Percentiles rank a stretch among this genome's conserved stretches.
These are phyloP conservation scores for Aspergillus terreus DNA, from an alignment of 2,329 filamentous ascomycete genomes.

Conservation along the genomic window DNA sequence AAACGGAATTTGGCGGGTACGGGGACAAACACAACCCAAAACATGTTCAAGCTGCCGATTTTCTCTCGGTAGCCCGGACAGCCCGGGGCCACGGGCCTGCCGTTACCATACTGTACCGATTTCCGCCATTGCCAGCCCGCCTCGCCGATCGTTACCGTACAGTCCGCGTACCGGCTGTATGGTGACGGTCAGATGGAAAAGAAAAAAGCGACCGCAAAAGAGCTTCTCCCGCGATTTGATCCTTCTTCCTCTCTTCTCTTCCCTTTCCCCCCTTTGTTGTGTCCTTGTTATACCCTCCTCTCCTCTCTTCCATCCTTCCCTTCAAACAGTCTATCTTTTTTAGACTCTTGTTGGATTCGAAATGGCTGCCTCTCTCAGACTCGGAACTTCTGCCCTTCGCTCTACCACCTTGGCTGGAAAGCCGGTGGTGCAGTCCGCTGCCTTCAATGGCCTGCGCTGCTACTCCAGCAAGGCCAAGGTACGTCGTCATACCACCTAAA, in stretches of 20 bases:
- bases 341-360: constrained; percentile 39
- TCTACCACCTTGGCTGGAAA: constrained; percentile 66
- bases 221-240: constrained; percentile 24
- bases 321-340: constrained; percentile 29
- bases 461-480: constrained; percentile 92
- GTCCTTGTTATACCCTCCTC: constrained; percentile 26
- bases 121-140: constrained; percentile 9
- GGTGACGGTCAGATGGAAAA: constrained; percentile 33
- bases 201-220: constrained; percentile 29
- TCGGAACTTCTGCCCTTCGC: constrained; percentile 78
- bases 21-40: constrained; percentile 2
- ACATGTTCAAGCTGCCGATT: constrained; percentile 1
- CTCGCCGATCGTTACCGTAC: constrained; percentile 18
- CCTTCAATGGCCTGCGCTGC: constrained; percentile 80
- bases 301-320: constrained; percentile 27
- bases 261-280: constrained; percentile 28
- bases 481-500: constrained; percentile 17
- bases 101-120: constrained; percentile 25
- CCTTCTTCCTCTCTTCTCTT: constrained; percentile 23
- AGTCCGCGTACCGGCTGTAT: constrained; percentile 28
- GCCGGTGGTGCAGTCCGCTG: constrained; percentile 64
- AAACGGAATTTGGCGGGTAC: constrained; percentile 16
- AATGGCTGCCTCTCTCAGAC: constrained; percentile 82
- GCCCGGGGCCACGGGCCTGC: constrained; percentile 13
- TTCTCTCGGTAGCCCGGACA: constrained; percentile 21